A percentile compares a stretch with the other conserved stretches of the same genome.
These are phyloP conservation scores for Thelephora terrestris DNA, from an alignment of 1,284 basidiomycete species.

Conservation along the genomic window DNA sequence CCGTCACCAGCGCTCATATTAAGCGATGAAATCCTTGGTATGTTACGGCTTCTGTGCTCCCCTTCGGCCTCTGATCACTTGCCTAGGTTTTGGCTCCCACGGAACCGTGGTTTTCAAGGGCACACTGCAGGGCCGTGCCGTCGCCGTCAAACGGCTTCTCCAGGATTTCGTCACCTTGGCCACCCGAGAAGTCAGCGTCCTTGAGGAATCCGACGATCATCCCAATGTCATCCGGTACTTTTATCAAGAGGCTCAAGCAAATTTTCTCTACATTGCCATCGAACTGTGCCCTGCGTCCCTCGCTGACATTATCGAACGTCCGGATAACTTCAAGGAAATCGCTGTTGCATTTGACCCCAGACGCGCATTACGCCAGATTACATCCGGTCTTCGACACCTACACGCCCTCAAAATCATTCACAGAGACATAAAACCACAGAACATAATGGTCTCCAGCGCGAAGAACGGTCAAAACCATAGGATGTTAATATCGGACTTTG, in stretches of 20 bases:
- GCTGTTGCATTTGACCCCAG: slow-evolving; percentile 74
- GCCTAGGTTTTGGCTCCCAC: slow-evolving; percentile 85
- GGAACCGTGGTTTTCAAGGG: slow-evolving; percentile 94
- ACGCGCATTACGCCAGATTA: slow-evolving; percentile 80
- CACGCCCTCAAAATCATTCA: slow-evolving; percentile 96
- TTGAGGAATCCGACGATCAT: slow-evolving; percentile 96
- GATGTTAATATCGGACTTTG: slow-evolving; percentile 95
- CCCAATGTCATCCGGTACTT: slow-evolving; percentile 98
- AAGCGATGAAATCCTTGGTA: slow-evolving; percentile 74
- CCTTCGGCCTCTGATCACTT: slow-evolving; percentile 2
- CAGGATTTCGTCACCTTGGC: slow-evolving; percentile 95
- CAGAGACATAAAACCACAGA: slow-evolving; percentile 97
- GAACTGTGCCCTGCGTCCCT: slow-evolving; percentile 94
- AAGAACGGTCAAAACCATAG: slow-evolving; percentile 53
- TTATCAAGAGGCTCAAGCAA: slow-evolving; percentile 89
- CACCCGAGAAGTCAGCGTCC: slow-evolving; percentile 85
- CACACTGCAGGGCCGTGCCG: slow-evolving; percentile 89
- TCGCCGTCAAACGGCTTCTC: slow-evolving; percentile 93
- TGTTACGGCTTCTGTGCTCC: slow-evolving; percentile 15
- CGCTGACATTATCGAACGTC: slow-evolving; percentile 85
- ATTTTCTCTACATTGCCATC: slow-evolving; percentile 95
- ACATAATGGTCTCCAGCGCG: slow-evolving; percentile 82
- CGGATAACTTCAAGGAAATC: slow-evolving; percentile 64
- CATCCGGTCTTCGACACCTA: slow-evolving; percentile 81
- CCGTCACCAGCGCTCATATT: slow-evolving; percentile 35